These are phyloP conservation scores for Colletotrichum salicis DNA, from an alignment of 2,329 filamentous ascomycete genomes.

Conservation along the genomic window DNA sequence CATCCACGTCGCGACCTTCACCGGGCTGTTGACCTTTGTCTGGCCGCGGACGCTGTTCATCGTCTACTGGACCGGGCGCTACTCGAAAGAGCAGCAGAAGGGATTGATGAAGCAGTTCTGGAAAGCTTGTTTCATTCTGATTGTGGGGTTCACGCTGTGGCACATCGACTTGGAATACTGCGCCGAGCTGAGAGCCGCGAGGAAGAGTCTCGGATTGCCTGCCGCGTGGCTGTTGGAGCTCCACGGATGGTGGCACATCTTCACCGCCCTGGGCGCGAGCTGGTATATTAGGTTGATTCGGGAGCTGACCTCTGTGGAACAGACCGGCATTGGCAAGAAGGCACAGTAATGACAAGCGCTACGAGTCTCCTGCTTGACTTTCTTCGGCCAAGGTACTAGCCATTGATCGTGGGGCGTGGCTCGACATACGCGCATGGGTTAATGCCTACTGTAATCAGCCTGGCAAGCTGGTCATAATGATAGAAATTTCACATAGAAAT, in stretches of 20 bases:
- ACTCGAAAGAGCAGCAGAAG: conserved; percentile 42
- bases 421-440: not conserved
- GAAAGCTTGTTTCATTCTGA: conserved; percentile 47
- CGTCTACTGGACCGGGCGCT: conserved; percentile 43
- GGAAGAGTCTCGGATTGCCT: conserved; percentile 60
- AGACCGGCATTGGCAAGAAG: conserved; percentile 1
- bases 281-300: conserved; percentile 48
- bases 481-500: not conserved
- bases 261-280: conserved; percentile 66
- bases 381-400: not conserved
- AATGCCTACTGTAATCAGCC: not conserved
- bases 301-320: conserved; percentile 25
- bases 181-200: conserved; percentile 55
- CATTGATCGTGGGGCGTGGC: not conserved
- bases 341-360: not conserved
- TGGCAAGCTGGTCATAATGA: not conserved
- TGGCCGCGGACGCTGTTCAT: conserved; percentile 49
- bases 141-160: conserved; percentile 64
- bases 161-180: conserved; percentile 67
- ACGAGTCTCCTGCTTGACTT: no score
- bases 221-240: conserved; percentile 67
- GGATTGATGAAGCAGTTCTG: conserved; percentile 42
- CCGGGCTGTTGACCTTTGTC: conserved; percentile 45
- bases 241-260: conserved; percentile 73
- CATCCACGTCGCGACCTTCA: conserved; percentile 54